phyloP scores from a whole-genome alignment of 768 basidiomycete genomes.

The Neoboletus subvelutipes region DNA sequence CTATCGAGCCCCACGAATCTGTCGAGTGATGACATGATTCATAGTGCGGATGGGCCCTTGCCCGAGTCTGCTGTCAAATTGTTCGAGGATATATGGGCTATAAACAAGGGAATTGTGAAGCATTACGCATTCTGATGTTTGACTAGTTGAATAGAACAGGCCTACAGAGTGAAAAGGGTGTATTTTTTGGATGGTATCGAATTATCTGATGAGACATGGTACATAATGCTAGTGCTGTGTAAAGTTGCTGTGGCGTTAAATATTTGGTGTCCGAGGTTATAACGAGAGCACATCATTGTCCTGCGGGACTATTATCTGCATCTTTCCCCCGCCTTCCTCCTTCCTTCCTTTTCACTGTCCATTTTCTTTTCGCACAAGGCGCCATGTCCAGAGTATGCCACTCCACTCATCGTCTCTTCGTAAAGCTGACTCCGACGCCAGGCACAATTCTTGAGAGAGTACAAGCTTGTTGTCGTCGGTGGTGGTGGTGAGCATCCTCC shows the following conservation, averaged over 20 bases:
- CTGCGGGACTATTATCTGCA: slow-evolving; percentile 6
- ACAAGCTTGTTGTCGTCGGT: slow-evolving; percentile 98
- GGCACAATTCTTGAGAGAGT: slow-evolving; percentile 92
- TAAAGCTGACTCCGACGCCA: slow-evolving; percentile 27
- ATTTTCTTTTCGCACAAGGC: slow-evolving; percentile 3
- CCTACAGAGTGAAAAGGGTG: background rate
- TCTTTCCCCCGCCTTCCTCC: slow-evolving; percentile 5
- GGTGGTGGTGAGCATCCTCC: slow-evolving; percentile 76
- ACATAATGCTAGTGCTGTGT: background rate
- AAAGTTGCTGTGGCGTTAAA: slow-evolving; percentile 23
- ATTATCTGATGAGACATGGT: background rate
- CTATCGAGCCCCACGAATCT: background rate
- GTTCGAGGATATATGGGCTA: background rate
- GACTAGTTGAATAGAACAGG: background rate
- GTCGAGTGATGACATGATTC: background rate
- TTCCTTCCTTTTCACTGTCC: background rate
- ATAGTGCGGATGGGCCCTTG: background rate
- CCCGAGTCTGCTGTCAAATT: background rate
- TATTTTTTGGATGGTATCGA: background rate
- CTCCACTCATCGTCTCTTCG: background rate
- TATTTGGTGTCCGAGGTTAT: slow-evolving; percentile 23
- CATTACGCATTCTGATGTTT: background rate
- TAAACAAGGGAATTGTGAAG: background rate
- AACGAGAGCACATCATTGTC: slow-evolving; percentile 2
- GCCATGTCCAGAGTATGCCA: slow-evolving; percentile 34